A percentile compares a stretch with the other conserved stretches of the same genome.
Evolutionary conservation across 2,329 filamentous ascomycete species (phyloP).

Genomic region (Aschersonia sp.): DNA sequence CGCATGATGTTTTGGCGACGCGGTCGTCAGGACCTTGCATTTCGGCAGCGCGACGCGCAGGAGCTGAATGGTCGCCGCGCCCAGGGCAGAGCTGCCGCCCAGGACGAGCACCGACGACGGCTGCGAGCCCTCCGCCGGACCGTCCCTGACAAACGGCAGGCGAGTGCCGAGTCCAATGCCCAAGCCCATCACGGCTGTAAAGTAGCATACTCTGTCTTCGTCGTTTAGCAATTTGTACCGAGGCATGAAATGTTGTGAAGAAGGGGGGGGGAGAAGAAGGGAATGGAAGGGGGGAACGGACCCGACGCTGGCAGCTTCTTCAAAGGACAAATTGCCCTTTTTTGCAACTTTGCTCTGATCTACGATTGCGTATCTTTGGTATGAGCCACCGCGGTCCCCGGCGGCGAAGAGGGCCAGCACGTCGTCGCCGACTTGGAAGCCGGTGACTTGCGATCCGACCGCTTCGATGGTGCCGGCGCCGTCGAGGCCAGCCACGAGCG

Average conservation of each 20-base stretch:
- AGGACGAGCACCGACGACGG: slow-evolving; percentile 6
- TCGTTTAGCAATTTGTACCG: neutral
- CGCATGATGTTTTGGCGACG: slow-evolving; percentile 4
- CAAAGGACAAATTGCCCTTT: neutral
- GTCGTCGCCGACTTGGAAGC: slow-evolving; percentile 21
- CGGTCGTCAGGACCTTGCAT: slow-evolving; percentile 5
- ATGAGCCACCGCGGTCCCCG: slow-evolving; percentile 6
- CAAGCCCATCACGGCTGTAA: neutral
- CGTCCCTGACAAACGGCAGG: slow-evolving; percentile 4
- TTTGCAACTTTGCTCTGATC: neutral
- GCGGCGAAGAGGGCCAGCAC: slow-evolving; percentile 14
- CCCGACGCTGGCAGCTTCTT: neutral
- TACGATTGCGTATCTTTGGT: neutral
- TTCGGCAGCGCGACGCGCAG: slow-evolving; percentile 7
- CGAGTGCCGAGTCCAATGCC: neutral
- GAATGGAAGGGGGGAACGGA: slow-evolving; percentile 4
- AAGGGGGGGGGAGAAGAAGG: neutral
- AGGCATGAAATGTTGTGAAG: neutral
- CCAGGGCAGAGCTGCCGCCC: slow-evolving; percentile 8
- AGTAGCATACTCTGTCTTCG: neutral
- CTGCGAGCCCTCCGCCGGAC: slow-evolving; percentile 3
- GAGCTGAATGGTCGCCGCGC: slow-evolving; percentile 9
- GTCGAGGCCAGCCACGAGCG: slow-evolving; percentile 8
- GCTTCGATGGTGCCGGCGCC: slow-evolving; percentile 10
- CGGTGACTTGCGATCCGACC: slow-evolving; percentile 8